Evolutionary conservation across 805 yeast genomes (phyloP).

Genomic region (Kluyveromyces dobzhanskii): DNA sequence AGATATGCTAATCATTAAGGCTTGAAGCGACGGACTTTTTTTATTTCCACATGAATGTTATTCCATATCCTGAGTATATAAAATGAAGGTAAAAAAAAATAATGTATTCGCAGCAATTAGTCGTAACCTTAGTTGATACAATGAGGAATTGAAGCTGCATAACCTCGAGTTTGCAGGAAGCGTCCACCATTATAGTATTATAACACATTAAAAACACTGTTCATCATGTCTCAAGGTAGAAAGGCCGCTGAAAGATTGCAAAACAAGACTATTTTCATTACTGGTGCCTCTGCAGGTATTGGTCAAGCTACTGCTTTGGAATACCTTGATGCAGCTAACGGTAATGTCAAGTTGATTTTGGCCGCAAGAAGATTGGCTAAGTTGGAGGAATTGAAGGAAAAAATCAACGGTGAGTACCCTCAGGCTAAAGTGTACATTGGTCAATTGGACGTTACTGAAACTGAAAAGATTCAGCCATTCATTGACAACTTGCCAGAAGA

Average conservation of each 20-base stretch:
- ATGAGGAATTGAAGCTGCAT: too few relatives aligned
- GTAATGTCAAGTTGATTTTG: constrained; percentile 59
- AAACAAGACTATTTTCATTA: constrained; percentile 70
- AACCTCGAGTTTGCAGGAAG: too few relatives aligned
- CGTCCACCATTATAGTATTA: too few relatives aligned
- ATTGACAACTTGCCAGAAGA: constrained; percentile 47
- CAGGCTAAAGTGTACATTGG: constrained; percentile 37
- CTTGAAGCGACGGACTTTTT: too few relatives aligned
- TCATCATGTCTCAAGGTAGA: constrained; percentile 54
- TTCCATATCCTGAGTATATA: too few relatives aligned
- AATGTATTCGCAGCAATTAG: too few relatives aligned
- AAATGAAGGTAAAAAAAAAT: too few relatives aligned
- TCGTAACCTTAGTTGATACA: too few relatives aligned
- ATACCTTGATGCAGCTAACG: constrained; percentile 68
- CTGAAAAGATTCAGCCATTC: constrained; percentile 43
- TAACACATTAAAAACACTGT: too few relatives aligned
- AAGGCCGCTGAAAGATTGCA: constrained; percentile 75
- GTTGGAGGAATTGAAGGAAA: constrained; percentile 40
- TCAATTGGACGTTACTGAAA: constrained; percentile 49
- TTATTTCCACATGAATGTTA: too few relatives aligned
- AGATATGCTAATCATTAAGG: too few relatives aligned
- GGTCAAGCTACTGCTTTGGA: constrained; percentile 89
- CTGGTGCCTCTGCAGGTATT: constrained; percentile 97
- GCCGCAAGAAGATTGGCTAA: constrained; percentile 72
- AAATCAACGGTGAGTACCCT: constrained; percentile 41